phyloP scores from a whole-genome alignment of 2,329 filamentous ascomycete species.

The Xylariaceae sp. region DNA sequence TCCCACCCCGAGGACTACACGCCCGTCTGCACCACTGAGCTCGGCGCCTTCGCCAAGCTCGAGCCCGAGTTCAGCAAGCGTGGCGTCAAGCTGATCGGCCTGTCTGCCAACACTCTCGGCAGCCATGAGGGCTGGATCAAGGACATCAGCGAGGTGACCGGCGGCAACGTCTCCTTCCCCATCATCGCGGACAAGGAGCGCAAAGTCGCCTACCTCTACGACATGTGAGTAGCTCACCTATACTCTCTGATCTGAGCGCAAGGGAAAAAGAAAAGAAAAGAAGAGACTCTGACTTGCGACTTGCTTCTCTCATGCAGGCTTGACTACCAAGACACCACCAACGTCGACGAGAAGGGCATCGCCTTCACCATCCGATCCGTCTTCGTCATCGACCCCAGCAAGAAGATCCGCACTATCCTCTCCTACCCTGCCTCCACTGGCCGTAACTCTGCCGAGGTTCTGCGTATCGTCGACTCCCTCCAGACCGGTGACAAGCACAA shows the following conservation, averaged over 20 bases:
- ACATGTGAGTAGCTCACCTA: constrained; percentile 56
- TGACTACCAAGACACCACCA: constrained; percentile 76
- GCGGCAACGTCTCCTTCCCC: constrained; percentile 67
- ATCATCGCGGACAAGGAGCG: constrained; percentile 78
- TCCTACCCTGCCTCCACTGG: constrained; percentile 90
- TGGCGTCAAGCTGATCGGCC: constrained; percentile 84
- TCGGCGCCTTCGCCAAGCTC: constrained; percentile 87
- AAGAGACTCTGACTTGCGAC: constrained; percentile 5
- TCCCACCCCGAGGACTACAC: constrained; percentile 89
- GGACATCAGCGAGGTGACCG: constrained; percentile 78
- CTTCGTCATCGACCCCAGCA: constrained; percentile 90
- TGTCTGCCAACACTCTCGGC: constrained; percentile 80
- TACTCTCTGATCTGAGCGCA: background rate
- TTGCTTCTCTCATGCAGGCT: constrained; percentile 46
- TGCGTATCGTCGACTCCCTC: constrained; percentile 74
- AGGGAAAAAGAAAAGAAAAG: background rate
- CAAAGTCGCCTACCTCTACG: constrained; percentile 71
- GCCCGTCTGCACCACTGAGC: constrained; percentile 92
- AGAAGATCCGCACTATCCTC: constrained; percentile 90
- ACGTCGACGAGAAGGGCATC: constrained; percentile 76
- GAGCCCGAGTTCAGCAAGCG: constrained; percentile 84
- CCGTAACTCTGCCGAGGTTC: constrained; percentile 74
- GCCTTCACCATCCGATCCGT: constrained; percentile 94
- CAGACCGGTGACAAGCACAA: constrained; percentile 85
- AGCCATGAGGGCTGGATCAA: constrained; percentile 87